Conservation (phyloP, 176 grass and related monocot genomes). For the Cenchrus fungigraminus region DNA sequence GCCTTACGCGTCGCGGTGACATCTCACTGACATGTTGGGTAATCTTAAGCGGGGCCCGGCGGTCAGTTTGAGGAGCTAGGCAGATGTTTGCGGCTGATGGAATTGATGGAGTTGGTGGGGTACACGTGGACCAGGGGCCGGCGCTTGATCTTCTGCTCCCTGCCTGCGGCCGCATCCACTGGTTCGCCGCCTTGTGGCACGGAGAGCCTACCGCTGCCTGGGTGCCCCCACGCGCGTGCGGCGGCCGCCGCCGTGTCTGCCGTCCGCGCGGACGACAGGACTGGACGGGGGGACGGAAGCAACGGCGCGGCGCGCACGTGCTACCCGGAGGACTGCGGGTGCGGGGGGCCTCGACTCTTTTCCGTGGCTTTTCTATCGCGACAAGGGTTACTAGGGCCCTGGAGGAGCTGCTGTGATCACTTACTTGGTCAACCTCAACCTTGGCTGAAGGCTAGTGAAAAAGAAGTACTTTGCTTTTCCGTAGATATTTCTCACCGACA, state of each 20-base stretch:
- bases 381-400: neutral
- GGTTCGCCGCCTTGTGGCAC: neutral
- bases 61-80: accelerated
- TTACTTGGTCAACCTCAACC: too few relatives aligned
- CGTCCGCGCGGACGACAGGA: neutral
- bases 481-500: neutral
- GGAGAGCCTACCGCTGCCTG: neutral
- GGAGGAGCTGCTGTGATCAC: neutral
- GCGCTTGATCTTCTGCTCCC: conserved; percentile 43
- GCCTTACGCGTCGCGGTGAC: neutral
- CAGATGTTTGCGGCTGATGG: neutral
- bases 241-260: neutral
- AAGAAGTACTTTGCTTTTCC: neutral
- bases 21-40: neutral
- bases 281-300: neutral
- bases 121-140: conserved; percentile 43
- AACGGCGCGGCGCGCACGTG: conserved; percentile 25
- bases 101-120: conserved; percentile 39
- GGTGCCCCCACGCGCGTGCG: neutral
- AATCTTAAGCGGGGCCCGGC: accelerated
- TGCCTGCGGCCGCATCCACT: neutral
- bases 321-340: neutral
- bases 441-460: too few relatives aligned
- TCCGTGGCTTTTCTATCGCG: neutral
- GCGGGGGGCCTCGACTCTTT: neutral